Evolutionary conservation across 371 early-diverging fungal species (phyloP).

Genomic region (Zancudomyces culisetae): DNA sequence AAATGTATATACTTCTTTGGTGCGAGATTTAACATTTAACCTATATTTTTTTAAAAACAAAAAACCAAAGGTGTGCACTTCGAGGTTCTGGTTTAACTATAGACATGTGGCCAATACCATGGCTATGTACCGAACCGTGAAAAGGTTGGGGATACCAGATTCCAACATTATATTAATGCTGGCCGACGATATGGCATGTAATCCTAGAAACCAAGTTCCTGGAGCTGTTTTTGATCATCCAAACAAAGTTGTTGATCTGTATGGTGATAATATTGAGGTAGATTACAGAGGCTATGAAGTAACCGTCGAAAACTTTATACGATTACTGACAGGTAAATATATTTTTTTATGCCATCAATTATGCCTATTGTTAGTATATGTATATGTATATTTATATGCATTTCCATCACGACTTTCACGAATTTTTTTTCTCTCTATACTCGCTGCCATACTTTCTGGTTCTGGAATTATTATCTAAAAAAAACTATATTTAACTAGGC

Average conservation of each 20-base stretch:
- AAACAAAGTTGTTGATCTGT: conserved; percentile 57
- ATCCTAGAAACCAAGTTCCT: conserved; percentile 77
- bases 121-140: conserved; percentile 92
- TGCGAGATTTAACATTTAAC: neutral
- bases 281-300: conserved; percentile 97
- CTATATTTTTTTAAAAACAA: neutral
- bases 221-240: conserved; percentile 86
- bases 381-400: no score
- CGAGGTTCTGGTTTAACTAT: conserved; percentile 94
- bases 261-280: conserved; percentile 87
- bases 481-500: conserved; percentile 18
- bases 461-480: no score
- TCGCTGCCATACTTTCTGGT: no score
- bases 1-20: neutral
- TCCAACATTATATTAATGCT: conserved; percentile 94
- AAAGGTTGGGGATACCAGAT: conserved; percentile 91
- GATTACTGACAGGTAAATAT: conserved; percentile 80
- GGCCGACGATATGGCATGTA: conserved; percentile 93
- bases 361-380: no score
- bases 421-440: no score
- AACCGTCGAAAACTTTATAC: conserved; percentile 90
- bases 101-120: conserved; percentile 90
- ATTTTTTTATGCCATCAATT: no score
- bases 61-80: conserved; percentile 65
- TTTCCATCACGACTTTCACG: no score